Conservation (phyloP, 2,329 filamentous ascomycete species). For the Aspergillus pseudonomiae region DNA sequence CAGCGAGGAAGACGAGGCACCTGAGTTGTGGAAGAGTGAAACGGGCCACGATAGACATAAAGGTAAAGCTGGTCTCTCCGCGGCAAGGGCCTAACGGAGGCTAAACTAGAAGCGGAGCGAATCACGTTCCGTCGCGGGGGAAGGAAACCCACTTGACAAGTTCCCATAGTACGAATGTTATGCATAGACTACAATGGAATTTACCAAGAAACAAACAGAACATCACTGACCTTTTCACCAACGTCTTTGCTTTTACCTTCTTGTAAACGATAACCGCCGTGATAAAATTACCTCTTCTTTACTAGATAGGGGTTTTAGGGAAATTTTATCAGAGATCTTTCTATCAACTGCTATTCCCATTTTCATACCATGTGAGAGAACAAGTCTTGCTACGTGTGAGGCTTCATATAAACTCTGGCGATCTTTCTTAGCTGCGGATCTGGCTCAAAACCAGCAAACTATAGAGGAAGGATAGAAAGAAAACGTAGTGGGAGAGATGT, state of each 20-base stretch:
- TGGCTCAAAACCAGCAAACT: background rate
- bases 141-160: background rate
- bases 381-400: background rate
- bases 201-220: background rate
- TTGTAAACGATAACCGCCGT: background rate
- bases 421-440: background rate
- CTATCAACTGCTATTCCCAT: background rate
- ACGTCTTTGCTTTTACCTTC: too few relatives aligned
- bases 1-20: constrained; percentile 23
- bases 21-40: constrained; percentile 25
- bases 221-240: too few relatives aligned
- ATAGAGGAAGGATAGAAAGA: background rate
- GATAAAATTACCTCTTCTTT: background rate
- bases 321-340: background rate
- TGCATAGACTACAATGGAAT: background rate
- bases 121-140: constrained; percentile 18
- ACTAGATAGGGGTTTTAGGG: background rate
- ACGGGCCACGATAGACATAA: constrained; percentile 27
- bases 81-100: constrained; percentile 31
- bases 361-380: background rate
- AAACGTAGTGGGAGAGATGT: background rate
- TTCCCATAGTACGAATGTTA: background rate
- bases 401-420: background rate
- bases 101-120: constrained; percentile 27
- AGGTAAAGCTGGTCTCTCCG: constrained; percentile 8